A percentile compares a stretch with the other conserved stretches of the same genome.
These are phyloP conservation scores for Coemansia sp. DNA, from an alignment of 192 early-diverging fungal genomes.

Conservation along the genomic window DNA sequence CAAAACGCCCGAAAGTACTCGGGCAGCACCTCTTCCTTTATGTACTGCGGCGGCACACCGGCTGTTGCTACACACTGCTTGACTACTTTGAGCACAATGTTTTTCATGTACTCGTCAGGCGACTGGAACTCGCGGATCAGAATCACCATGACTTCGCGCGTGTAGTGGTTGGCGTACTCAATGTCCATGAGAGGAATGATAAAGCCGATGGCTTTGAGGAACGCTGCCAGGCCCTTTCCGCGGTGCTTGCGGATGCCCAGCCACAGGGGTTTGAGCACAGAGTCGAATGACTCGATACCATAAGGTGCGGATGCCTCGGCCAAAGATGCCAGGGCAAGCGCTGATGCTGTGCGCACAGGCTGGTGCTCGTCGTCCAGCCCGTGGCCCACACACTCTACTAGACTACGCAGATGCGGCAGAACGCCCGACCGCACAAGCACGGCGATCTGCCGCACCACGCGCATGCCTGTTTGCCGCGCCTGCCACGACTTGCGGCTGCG, in stretches of 20 bases:
- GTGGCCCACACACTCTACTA: conserved; percentile 89
- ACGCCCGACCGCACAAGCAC: conserved; percentile 92
- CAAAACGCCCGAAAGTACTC: conserved; percentile 97
- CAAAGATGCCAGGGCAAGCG: conserved; percentile 89
- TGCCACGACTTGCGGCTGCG: conserved; percentile 96
- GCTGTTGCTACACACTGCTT: conserved; percentile 95
- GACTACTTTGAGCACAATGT: conserved; percentile 96
- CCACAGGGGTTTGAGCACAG: conserved; percentile 88
- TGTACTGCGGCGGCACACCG: conserved; percentile 82
- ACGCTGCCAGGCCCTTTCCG: conserved; percentile 93
- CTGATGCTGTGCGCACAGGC: conserved; percentile 93
- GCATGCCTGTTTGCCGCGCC: conserved; percentile 97
- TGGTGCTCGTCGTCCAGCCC: conserved; percentile 96
- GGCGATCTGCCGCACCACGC: conserved; percentile 97
- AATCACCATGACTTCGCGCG: conserved; percentile 89
- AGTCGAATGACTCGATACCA: conserved; percentile 97
- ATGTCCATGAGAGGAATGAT: conserved; percentile 98
- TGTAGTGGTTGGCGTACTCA: conserved; percentile 92
- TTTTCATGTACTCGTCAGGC: conserved; percentile 98
- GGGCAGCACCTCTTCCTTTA: conserved; percentile 88
- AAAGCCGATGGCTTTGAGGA: conserved; percentile 98
- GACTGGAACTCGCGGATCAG: conserved; percentile 96
- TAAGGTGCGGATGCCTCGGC: conserved; percentile 98
- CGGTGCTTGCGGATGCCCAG: conserved; percentile 92
- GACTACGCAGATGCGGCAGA: conserved; percentile 86